Conservation (phyloP, 345 rosid genomes). For the Brassica juncea region DNA sequence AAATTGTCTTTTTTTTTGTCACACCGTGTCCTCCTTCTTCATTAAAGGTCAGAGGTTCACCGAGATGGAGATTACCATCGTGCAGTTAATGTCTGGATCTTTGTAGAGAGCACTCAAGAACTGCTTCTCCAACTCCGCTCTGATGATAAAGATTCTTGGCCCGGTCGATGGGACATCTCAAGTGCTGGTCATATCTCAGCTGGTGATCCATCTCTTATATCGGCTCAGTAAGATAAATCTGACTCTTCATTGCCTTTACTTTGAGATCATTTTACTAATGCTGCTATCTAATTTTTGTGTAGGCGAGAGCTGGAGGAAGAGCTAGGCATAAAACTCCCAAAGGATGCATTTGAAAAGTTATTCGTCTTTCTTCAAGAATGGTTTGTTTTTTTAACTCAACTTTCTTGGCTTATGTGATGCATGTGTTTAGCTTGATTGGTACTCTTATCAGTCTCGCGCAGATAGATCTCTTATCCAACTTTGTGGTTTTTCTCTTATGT, state of each 20-base stretch:
- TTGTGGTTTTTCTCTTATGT: conserved; percentile 9
- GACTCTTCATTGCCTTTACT: conserved; percentile 4
- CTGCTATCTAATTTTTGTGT: conserved; percentile 7
- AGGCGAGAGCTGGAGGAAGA: conserved; percentile 96
- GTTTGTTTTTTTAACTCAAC: conserved; percentile 58
- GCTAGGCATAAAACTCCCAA: conserved; percentile 75
- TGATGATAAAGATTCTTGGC: conserved; percentile 85
- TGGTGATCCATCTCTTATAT: conserved; percentile 71
- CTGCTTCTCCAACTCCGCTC: conserved; percentile 78
- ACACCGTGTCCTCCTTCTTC: conserved; percentile 2
- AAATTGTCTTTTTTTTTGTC: background rate
- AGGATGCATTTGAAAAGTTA: conserved; percentile 82
- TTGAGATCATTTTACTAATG: background rate
- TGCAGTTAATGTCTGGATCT: conserved; percentile 83
- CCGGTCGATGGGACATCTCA: conserved; percentile 88
- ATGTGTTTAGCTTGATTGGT: background rate
- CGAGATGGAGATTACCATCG: conserved; percentile 90
- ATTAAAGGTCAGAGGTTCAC: conserved; percentile 63
- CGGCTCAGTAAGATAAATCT: conserved; percentile 60
- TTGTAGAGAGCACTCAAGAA: conserved; percentile 74
- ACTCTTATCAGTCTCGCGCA: no score
- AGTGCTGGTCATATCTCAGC: conserved; percentile 98
- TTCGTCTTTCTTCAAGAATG: conserved; percentile 74
- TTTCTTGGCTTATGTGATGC: background rate
- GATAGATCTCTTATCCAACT: background rate